These are phyloP conservation scores for Debaryomyces sp. DNA, from an alignment of 1,139 yeast genomes.

Conservation along the genomic window DNA sequence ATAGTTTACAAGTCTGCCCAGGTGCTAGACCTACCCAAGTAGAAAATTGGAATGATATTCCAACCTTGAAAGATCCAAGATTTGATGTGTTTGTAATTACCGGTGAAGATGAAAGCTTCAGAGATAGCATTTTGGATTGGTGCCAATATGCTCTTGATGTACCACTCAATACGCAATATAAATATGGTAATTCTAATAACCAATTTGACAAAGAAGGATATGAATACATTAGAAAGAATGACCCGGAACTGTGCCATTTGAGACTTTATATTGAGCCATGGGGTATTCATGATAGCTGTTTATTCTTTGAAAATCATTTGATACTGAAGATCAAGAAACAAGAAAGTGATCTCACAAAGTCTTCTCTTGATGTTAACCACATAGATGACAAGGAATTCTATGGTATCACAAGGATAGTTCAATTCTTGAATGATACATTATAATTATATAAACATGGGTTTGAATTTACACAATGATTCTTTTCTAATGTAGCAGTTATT, in stretches of 20 bases:
- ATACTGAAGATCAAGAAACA: conserved; percentile 12
- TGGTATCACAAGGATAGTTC: conserved; percentile 28
- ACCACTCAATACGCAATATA: conserved; percentile 23
- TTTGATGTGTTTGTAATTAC: conserved; percentile 32
- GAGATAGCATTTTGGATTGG: conserved; percentile 47
- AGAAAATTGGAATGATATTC: conserved; percentile 39
- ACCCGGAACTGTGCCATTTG: conserved; percentile 17
- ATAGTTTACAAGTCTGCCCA: conserved; percentile 17
- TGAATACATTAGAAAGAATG: conserved; percentile 17
- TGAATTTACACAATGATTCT: no score
- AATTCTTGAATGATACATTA: conserved; percentile 24
- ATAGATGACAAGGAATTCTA: conserved; percentile 27
- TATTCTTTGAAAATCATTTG: conserved; percentile 35
- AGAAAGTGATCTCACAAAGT: conserved; percentile 11
- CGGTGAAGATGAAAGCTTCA: conserved; percentile 49
- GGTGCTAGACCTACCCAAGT: conserved; percentile 17
- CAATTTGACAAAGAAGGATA: conserved; percentile 21
- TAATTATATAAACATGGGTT: no score
- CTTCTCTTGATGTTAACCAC: conserved; percentile 11
- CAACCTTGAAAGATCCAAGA: conserved; percentile 30
- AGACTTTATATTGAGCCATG: conserved; percentile 40
- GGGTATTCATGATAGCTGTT: conserved; percentile 46
- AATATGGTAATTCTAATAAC: conserved; percentile 31
- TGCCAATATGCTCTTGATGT: conserved; percentile 33
- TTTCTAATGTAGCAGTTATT: not conserved